A percentile compares a stretch with the other conserved stretches of the same genome.
These are phyloP conservation scores for Apostasia shenzhenica DNA, from an alignment of 106 monocot species.

Conservation along the genomic window DNA sequence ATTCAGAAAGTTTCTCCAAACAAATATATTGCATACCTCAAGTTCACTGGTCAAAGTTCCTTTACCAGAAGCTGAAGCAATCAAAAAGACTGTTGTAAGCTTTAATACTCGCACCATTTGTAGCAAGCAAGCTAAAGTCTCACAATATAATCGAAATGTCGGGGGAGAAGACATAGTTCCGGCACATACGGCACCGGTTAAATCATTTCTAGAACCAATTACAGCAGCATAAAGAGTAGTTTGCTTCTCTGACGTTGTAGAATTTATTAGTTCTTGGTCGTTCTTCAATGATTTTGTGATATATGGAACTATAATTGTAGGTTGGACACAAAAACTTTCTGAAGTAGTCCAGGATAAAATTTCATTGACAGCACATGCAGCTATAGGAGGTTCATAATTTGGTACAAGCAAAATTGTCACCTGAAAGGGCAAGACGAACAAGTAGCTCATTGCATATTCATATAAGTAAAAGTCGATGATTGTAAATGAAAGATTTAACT, in stretches of 20 bases:
- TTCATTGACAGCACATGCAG: conserved; percentile 63
- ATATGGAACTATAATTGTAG: conserved; percentile 41
- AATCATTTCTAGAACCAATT: conserved; percentile 28
- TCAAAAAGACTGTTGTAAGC: conserved; percentile 39
- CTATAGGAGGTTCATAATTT: conserved; percentile 55
- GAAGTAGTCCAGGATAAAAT: conserved; percentile 27
- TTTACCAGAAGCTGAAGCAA: conserved; percentile 22
- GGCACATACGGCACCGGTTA: conserved; percentile 19
- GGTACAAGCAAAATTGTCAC: conserved; percentile 45
- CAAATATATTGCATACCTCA: conserved; percentile 26
- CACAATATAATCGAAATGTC: conserved; percentile 32
- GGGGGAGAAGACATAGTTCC: conserved; percentile 32
- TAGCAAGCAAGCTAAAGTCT: conserved; percentile 52
- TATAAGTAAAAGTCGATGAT: background rate
- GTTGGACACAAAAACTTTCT: conserved; percentile 14
- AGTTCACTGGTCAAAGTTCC: conserved; percentile 20
- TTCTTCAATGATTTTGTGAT: conserved; percentile 24
- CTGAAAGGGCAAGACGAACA: conserved; percentile 18
- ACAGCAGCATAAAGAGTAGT: conserved; percentile 38
- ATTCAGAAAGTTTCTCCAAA: no score
- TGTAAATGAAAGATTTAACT: background rate
- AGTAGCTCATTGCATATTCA: no score
- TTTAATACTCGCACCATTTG: conserved; percentile 42
- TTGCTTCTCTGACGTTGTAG: conserved; percentile 5
- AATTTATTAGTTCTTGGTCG: conserved; percentile 13